phyloP scores from a whole-genome alignment of 192 early-diverging fungal species.

The Allomyces arbusculus region DNA sequence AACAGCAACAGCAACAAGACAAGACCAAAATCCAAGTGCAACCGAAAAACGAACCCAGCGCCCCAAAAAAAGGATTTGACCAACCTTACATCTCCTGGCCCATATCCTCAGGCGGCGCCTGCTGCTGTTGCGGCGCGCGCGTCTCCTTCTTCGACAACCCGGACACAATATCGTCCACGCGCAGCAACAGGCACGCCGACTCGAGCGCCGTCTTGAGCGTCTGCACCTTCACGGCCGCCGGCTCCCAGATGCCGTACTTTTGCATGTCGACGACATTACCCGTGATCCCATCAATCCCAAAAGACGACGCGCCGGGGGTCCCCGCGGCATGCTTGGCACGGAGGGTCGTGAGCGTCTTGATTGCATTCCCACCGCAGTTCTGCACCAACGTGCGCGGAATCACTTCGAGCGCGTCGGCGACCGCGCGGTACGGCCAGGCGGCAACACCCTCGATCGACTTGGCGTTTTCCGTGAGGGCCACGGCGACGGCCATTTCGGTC shows the following conservation, averaged over 20 bases:
- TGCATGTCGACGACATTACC: slow-evolving; percentile 92
- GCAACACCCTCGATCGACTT: slow-evolving; percentile 74
- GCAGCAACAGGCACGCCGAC: slow-evolving; percentile 60
- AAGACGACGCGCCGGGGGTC: slow-evolving; percentile 46
- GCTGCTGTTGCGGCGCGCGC: too few species aligned
- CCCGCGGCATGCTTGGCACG: slow-evolving; percentile 75
- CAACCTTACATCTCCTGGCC: too few species aligned
- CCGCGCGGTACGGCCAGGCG: slow-evolving; percentile 92
- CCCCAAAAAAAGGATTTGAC: too few species aligned
- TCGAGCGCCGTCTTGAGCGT: slow-evolving; percentile 99
- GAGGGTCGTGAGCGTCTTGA: slow-evolving; percentile 81
- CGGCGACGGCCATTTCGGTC: slow-evolving; percentile 89
- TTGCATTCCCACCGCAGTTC: slow-evolving; percentile 98
- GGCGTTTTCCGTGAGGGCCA: slow-evolving; percentile 71
- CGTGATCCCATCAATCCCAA: slow-evolving; percentile 84
- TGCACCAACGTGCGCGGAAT: slow-evolving; percentile 96
- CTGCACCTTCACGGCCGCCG: slow-evolving; percentile 97
- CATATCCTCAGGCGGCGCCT: too few species aligned
- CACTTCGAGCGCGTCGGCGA: slow-evolving; percentile 89
- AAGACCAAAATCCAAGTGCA: too few species aligned
- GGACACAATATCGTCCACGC: slow-evolving; percentile 95
- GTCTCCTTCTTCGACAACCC: slow-evolving; percentile 47
- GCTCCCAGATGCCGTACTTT: slow-evolving; percentile 97
- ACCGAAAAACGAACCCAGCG: too few species aligned
- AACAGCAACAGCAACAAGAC: too few species aligned